phyloP scores from a whole-genome alignment of 148 eudicot species.

The Nepenthes mirabilis region DNA sequence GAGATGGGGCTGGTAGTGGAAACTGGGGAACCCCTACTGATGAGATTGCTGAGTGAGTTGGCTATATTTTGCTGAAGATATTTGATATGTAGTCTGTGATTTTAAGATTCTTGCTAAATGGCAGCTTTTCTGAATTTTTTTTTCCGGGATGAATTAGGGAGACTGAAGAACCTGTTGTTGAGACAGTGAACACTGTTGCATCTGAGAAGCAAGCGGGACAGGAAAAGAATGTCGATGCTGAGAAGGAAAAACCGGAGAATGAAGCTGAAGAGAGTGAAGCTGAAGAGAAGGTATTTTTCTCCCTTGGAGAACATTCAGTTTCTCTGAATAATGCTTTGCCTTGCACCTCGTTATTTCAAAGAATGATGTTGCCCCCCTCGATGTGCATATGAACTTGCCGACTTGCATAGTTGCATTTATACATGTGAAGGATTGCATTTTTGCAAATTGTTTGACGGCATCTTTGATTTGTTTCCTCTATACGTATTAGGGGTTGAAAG shows the following conservation, averaged over 20 bases:
- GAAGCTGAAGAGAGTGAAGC: slow-evolving; percentile 45
- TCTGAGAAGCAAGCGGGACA: slow-evolving; percentile 34
- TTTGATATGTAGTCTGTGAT: too few relatives aligned
- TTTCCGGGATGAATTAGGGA: slow-evolving; percentile 18
- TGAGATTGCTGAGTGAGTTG: slow-evolving; percentile 52
- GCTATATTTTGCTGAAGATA: not conserved
- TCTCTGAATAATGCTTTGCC: not conserved
- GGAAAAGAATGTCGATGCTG: slow-evolving; percentile 30
- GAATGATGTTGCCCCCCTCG: too few relatives aligned
- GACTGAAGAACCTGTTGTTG: slow-evolving; percentile 28
- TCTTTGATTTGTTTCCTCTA: too few relatives aligned
- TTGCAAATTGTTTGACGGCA: too few relatives aligned
- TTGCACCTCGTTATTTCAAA: too few relatives aligned
- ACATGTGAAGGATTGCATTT: too few relatives aligned
- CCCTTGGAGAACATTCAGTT: not conserved
- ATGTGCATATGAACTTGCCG: too few relatives aligned
- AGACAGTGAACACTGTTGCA: slow-evolving; percentile 25
- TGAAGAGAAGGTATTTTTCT: slow-evolving; percentile 35
- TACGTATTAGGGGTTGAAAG: too few relatives aligned
- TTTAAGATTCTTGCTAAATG: not conserved
- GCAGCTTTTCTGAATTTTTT: not conserved
- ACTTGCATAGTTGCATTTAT: too few relatives aligned
- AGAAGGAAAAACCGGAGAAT: slow-evolving; percentile 29
- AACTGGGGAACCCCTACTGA: slow-evolving; percentile 84
- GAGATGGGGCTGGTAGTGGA: slow-evolving; percentile 83